Base-by-base conservation (phyloP, 1,284 basidiomycete species). In the Tremellales sp. region DNA sequence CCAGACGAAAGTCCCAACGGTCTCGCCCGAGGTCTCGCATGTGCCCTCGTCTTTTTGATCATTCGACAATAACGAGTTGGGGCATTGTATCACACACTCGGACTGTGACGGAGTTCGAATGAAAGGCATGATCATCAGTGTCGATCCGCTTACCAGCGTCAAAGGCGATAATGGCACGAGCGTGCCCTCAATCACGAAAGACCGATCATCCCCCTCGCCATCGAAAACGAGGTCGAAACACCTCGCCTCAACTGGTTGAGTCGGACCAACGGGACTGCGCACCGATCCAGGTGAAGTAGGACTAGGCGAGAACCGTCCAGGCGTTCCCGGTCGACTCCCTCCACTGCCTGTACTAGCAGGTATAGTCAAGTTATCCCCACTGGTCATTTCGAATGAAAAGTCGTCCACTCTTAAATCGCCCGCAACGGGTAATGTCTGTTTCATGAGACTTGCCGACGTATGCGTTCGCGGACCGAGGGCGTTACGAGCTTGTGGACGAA, bases 331-430 rank as follows among this genome's bases (percentile, higher is more conserved):
- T 33, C 29, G 29, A n/a, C 8, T 33, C 8, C 10, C 29, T 33
- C 29, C n/a, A n/a, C n/a, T n/a, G n/a, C n/a, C n/a, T n/a, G n/a
- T n/a, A n/a, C n/a, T n/a, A n/a, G n/a, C n/a, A n/a, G n/a, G n/a
- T n/a, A n/a, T n/a, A n/a, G n/a, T n/a, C n/a, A n/a, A n/a, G n/a
- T n/a, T n/a, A n/a, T n/a, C n/a, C n/a, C n/a, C n/a, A n/a, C n/a
- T n/a, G n/a, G n/a, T n/a, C n/a, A n/a, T 39, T 2, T 71, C 68
- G 31, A 72, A 72, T 1, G 63, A 66, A 49, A 66, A 72, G 29
- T 72, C 68, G 24, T 64, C 65, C 43, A 65, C 46, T 60, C 56
- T 5, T 43, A 22, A 7, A 59, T 51, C 17, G 42, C 45, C 4
- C n/a, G n/a, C n/a, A n/a, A n/a, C n/a, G 55, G 58, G 36, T 26